Conservation (phyloP, 495 filamentous ascomycete genomes). For the Cairneyella variabilis region DNA sequence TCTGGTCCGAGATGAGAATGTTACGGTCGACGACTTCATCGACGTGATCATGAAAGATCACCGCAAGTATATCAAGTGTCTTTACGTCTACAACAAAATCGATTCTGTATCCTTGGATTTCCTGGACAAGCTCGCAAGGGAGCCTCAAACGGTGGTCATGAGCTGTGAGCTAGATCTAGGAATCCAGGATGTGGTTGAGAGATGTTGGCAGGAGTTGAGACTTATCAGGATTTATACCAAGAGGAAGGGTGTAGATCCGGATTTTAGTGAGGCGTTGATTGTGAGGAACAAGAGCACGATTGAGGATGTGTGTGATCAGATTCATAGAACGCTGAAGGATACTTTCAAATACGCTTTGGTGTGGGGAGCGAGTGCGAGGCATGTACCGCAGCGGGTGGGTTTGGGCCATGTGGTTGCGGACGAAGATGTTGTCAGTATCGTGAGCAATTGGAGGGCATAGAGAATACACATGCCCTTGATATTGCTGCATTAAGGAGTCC, state of each 20-base stretch:
- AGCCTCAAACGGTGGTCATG: slow-evolving; percentile 95
- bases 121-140: slow-evolving; percentile 85
- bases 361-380: slow-evolving; percentile 93
- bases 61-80: slow-evolving; percentile 90
- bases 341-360: slow-evolving; percentile 98
- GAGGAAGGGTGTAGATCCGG: slow-evolving; percentile 85
- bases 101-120: slow-evolving; percentile 92
- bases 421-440: slow-evolving; percentile 97
- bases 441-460: slow-evolving; percentile 67
- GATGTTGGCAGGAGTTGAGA: slow-evolving; percentile 91
- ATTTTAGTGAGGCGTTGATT: slow-evolving; percentile 91
- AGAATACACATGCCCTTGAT: not conserved
- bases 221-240: slow-evolving; percentile 96
- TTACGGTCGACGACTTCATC: slow-evolving; percentile 97
- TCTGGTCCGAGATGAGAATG: slow-evolving; percentile 89
- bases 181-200: slow-evolving; percentile 91
- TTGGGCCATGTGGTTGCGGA: slow-evolving; percentile 83
- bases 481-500: not conserved
- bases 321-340: slow-evolving; percentile 93
- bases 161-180: slow-evolving; percentile 95
- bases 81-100: slow-evolving; percentile 99
- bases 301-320: slow-evolving; percentile 95
- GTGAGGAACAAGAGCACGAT: slow-evolving; percentile 83
- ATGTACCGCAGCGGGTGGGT: slow-evolving; percentile 92
- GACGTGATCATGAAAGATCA: slow-evolving; percentile 99